Base-by-base conservation (phyloP, 116 monocot genomes). In the Posidonia oceanica region DNA sequence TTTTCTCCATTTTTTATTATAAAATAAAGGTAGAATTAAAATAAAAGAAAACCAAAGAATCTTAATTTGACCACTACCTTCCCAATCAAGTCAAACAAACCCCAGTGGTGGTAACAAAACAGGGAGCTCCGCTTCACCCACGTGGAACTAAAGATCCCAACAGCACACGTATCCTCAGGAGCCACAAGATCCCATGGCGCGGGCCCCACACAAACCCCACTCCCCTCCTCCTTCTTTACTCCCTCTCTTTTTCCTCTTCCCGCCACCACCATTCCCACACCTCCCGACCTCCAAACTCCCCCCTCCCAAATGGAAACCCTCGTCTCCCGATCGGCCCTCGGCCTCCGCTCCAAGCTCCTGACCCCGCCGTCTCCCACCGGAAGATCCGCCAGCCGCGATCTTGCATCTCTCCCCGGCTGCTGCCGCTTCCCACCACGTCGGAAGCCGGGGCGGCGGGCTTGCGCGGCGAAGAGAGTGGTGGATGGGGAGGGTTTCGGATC, bases 231-330 rank as follows among this genome's bases (percentile, higher is more conserved):
- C 64, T 65, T 39, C 40, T 40, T 41, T 3, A 3, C 64, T 15
- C 17, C 16, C 18, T 15, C 65, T n/a, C 14, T 29, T 63, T 7
- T 37, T 37, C 18, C 40, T 5, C 39, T 39, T 65, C 40, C 40
- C 23, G 21, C 61, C 36, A 61, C 61, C 61, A 12, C 13, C 14
- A 2, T 14, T 11, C 2, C 23, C 23, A 21, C 61, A 18, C 60
- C 5, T 22, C 23, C 10, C 20, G n/a, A 5, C 60, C 60, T 7
- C 7, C 60, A 23, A 29, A 29, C 20, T 60, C 7, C 6, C 5
- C 60, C 4, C 10, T 21, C 22, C 60, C 3, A 10, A 36, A 54
- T 54, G 68, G 68, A 68, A 68, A 53, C 68, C 54, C 54, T 68
- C 11, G 53, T 17, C 11, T 23, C 23, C 54, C 68, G 68, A 36